These are phyloP conservation scores for Botrytis tulipae DNA, from an alignment of 2,329 filamentous ascomycete genomes.

Conservation along the genomic window DNA sequence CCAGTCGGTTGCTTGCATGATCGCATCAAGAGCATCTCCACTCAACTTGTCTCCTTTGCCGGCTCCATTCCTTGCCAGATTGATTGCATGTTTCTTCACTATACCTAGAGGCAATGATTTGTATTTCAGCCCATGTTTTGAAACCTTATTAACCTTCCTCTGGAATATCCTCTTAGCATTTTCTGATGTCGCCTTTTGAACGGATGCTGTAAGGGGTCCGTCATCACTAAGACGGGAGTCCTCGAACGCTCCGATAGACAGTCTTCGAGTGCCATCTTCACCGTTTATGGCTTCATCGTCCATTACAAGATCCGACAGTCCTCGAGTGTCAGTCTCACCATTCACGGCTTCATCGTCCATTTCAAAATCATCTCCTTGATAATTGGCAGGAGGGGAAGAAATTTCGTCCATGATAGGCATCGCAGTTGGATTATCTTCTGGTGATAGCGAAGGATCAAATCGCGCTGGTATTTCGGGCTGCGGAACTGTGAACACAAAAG, in stretches of 20 bases:
- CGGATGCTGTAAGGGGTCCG: not conserved
- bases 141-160: constrained; percentile 55
- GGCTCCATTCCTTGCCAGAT: constrained; percentile 66
- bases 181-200: not conserved
- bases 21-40: constrained; percentile 69
- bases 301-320: not conserved
- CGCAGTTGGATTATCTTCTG: not conserved
- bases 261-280: not conserved
- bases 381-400: not conserved
- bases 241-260: not conserved
- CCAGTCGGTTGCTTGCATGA: constrained; percentile 82
- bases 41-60: constrained; percentile 66
- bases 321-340: not conserved
- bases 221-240: not conserved
- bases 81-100: constrained; percentile 71
- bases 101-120: constrained; percentile 70
- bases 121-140: constrained; percentile 71
- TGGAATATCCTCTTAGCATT: not conserved
- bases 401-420: not conserved
- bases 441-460: constrained; percentile 8
- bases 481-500: constrained; percentile 38
- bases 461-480: constrained; percentile 27
- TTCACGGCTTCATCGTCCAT: constrained; percentile 5
- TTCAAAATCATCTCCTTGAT: not conserved
- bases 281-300: constrained; percentile 12